A percentile compares a stretch with the other conserved stretches of the same genome.
phyloP scores from a whole-genome alignment of 148 eudicot species.

The Spergularia marina region DNA sequence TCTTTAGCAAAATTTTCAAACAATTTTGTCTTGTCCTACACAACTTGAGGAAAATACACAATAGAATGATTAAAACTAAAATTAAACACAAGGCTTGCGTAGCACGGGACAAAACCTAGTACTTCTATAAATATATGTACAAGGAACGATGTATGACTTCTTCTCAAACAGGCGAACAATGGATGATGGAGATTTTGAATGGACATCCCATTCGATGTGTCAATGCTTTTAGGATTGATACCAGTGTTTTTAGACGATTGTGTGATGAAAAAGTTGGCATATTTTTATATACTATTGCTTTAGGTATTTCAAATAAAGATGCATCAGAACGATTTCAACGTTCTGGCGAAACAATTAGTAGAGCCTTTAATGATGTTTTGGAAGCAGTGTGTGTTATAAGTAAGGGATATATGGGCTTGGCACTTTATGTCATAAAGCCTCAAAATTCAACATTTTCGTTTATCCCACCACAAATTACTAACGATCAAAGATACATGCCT shows the following conservation, averaged over 20 bases:
- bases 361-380: background rate
- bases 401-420: background rate
- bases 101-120: no score
- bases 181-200: background rate
- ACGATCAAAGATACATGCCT: slow-evolving; percentile 2
- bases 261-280: background rate
- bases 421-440: background rate
- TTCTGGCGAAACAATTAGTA: background rate
- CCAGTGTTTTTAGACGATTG: no score
- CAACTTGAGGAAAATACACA: no score
- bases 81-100: no score
- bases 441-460: background rate
- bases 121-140: no score
- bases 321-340: background rate
- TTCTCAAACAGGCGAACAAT: background rate
- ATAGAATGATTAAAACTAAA: no score
- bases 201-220: no score
- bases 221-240: no score
- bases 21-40: no score
- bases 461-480: background rate
- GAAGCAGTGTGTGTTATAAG: background rate
- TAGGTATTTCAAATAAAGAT: background rate
- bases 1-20: no score
- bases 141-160: no score
- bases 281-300: no score